Conservation (phyloP, 1,284 basidiomycete genomes). For the Wallemia hederae region DNA sequence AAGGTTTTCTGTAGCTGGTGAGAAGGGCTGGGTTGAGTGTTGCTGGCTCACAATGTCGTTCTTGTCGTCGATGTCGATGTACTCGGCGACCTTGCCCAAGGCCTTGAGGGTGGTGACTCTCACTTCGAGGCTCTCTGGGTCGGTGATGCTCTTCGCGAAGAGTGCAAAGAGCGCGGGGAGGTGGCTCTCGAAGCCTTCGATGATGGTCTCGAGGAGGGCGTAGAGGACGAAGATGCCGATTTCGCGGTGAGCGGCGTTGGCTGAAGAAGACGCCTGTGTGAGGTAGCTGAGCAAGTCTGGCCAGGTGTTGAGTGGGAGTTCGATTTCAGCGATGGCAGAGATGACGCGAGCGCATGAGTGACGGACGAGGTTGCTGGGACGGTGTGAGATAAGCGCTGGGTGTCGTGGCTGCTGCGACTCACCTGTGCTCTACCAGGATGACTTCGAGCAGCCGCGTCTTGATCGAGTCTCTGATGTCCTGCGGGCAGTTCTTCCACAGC, state of each 20-base stretch:
- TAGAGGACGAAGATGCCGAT: constrained; percentile 72
- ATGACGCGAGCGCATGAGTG: constrained; percentile 74
- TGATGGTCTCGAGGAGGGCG: constrained; percentile 70
- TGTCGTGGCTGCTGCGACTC: constrained; percentile 13
- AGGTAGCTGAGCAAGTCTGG: constrained; percentile 66
- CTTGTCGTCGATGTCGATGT: constrained; percentile 69
- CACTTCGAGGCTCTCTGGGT: constrained; percentile 71
- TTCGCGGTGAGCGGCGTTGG: constrained; percentile 49
- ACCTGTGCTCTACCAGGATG: constrained; percentile 51
- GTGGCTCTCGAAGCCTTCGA: constrained; percentile 56
- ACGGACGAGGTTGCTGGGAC: constrained; percentile 44
- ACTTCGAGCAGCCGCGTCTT: constrained; percentile 57
- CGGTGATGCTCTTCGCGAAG: constrained; percentile 45
- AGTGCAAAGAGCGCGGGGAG: constrained; percentile 52
- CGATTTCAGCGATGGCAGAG: constrained; percentile 70
- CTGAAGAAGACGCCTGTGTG: constrained; percentile 42
- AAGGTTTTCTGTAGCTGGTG: constrained; percentile 34
- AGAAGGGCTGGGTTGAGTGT: background rate
- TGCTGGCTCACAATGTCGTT: constrained; percentile 36
- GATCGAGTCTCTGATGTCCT: constrained; percentile 46
- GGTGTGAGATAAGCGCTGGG: background rate
- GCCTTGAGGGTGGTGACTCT: constrained; percentile 67
- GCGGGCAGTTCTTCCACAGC: constrained; percentile 49
- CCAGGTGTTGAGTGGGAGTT: constrained; percentile 61
- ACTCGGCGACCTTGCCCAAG: constrained; percentile 74